Evolutionary conservation across 2,329 filamentous ascomycete genomes (phyloP).

Genomic region (Aspergillus texensis): DNA sequence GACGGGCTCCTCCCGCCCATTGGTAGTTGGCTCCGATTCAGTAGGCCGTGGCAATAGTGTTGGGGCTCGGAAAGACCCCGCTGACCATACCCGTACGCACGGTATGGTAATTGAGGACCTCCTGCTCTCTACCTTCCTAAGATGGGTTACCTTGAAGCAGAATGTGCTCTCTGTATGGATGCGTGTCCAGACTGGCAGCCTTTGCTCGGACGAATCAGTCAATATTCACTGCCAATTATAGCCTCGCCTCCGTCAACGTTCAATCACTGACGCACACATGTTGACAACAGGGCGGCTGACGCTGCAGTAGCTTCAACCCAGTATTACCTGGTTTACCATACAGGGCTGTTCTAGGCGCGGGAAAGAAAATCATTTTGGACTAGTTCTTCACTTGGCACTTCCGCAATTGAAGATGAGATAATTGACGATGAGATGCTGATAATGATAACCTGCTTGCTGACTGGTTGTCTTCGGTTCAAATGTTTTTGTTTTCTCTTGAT

Average conservation of each 20-base stretch:
- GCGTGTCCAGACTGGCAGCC: background rate
- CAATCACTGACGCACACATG: slow-evolving; percentile 26
- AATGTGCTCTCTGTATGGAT: background rate
- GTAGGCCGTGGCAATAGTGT: slow-evolving; percentile 22
- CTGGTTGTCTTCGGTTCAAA: background rate
- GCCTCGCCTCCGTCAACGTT: slow-evolving; percentile 13
- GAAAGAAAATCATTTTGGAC: slow-evolving; percentile 2
- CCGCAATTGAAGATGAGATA: background rate
- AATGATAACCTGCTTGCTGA: background rate
- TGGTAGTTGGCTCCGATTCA: slow-evolving; percentile 17
- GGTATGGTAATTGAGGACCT: slow-evolving; percentile 1
- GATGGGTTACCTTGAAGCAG: background rate
- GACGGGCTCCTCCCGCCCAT: slow-evolving; percentile 11
- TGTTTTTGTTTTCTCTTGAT: background rate
- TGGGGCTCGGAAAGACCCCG: slow-evolving; percentile 17
- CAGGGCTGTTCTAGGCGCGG: slow-evolving; percentile 1
- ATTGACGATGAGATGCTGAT: background rate
- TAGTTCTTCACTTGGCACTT: background rate
- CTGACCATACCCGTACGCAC: slow-evolving; percentile 3
- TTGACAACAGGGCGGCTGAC: slow-evolving; percentile 25
- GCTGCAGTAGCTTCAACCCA: slow-evolving; percentile 25
- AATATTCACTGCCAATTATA: slow-evolving; percentile 17
- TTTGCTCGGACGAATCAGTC: background rate
- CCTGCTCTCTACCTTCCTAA: background rate
- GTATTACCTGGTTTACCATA: slow-evolving; percentile 15